A percentile compares a stretch with the other conserved stretches of the same genome.
phyloP scores from a whole-genome alignment of 2,329 filamentous ascomycete species.

The Ceratocystis papillata region DNA sequence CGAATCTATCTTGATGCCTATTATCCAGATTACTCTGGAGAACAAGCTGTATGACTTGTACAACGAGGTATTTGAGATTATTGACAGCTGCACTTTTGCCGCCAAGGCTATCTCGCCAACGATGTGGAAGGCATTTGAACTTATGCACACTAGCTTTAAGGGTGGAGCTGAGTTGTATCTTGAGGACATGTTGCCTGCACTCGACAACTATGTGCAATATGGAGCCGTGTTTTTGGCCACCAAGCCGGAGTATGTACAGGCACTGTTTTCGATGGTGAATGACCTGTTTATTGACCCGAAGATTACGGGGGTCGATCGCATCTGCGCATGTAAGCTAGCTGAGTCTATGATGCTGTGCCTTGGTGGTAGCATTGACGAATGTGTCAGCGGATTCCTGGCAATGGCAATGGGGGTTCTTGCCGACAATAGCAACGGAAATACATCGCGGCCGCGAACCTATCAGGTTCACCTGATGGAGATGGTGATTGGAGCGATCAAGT shows the following conservation, averaged over 20 bases:
- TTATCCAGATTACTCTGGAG: slow-evolving; percentile 89
- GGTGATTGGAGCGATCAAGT: slow-evolving; percentile 96
- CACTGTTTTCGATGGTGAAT: slow-evolving; percentile 84
- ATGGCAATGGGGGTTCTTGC: slow-evolving; percentile 77
- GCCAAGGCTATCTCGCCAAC: slow-evolving; percentile 90
- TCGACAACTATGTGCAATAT: slow-evolving; percentile 97
- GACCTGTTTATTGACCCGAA: slow-evolving; percentile 91
- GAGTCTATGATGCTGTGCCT: slow-evolving; percentile 97
- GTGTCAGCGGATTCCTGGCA: slow-evolving; percentile 76
- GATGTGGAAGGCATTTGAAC: slow-evolving; percentile 98
- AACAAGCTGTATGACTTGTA: slow-evolving; percentile 97
- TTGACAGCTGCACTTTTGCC: slow-evolving; percentile 97
- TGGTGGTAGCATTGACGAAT: slow-evolving; percentile 75
- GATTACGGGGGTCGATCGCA: slow-evolving; percentile 84
- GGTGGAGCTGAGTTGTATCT: slow-evolving; percentile 92
- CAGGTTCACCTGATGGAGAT: slow-evolving; percentile 97
- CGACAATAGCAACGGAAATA: slow-evolving; percentile 39
- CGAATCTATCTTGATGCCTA: slow-evolving; percentile 91
- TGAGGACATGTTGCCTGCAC: slow-evolving; percentile 94
- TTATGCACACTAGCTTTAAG: slow-evolving; percentile 95
- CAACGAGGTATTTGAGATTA: slow-evolving; percentile 97
- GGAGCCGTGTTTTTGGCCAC: slow-evolving; percentile 69
- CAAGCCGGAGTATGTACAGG: slow-evolving; percentile 76
- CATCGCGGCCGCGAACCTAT: slow-evolving; percentile 83
- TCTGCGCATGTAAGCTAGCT: slow-evolving; percentile 93